These are phyloP conservation scores for Plasmodium ovale DNA, from an alignment of 169 alveolate genomes.

Conservation along the genomic window DNA sequence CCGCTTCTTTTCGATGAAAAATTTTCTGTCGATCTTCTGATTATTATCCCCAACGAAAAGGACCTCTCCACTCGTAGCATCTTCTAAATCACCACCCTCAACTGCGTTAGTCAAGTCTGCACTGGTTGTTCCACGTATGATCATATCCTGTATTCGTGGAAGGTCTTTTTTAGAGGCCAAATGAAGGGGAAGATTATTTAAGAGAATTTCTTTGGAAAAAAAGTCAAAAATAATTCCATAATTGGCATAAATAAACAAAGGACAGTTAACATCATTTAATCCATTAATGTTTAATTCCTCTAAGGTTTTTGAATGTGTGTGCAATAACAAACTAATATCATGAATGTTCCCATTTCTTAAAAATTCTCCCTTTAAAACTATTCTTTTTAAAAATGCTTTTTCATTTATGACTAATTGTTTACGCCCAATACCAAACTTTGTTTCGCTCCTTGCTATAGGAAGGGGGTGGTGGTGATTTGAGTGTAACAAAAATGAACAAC, in stretches of 20 bases:
- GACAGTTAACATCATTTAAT: constrained; percentile 61
- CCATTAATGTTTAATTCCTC: constrained; percentile 43
- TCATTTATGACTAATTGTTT: constrained; percentile 30
- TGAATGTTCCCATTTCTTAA: constrained; percentile 33
- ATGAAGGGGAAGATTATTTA: constrained; percentile 22
- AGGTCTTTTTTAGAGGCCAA: constrained; percentile 10
- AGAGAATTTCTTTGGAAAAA: constrained; percentile 40
- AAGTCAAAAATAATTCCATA: constrained; percentile 47
- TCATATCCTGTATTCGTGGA: constrained; percentile 9
- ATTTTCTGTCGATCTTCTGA: neutral
- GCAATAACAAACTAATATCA: constrained; percentile 24
- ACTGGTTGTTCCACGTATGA: neutral
- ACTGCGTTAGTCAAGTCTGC: neutral
- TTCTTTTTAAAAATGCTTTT: constrained; percentile 31
- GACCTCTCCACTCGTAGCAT: neutral
- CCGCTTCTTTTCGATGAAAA: too few relatives aligned
- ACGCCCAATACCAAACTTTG: constrained; percentile 15
- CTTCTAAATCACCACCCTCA: neutral
- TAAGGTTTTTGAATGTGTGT: constrained; percentile 26
- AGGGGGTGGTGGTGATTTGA: too few relatives aligned
- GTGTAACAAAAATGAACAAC: neutral
- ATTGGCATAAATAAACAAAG: constrained; percentile 28
- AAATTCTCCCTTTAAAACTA: constrained; percentile 41
- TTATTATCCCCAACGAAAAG: too few relatives aligned
- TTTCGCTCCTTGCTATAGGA: constrained; percentile 3